Evolutionary conservation across 495 filamentous ascomycete species (phyloP).

Genomic region (Tuber borchii): DNA sequence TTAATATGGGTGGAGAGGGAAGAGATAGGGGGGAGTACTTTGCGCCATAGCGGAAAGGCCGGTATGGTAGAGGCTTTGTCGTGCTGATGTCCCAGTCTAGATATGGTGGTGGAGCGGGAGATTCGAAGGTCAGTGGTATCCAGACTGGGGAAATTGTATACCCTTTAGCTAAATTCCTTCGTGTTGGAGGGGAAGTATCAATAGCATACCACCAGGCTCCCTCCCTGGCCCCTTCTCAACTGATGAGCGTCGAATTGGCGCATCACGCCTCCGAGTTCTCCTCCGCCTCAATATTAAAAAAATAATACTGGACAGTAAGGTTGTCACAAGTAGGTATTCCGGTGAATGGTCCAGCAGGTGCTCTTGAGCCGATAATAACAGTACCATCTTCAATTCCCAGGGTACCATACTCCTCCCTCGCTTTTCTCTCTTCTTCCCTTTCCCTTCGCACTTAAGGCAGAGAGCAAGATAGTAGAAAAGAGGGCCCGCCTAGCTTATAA

Average conservation of each 20-base stretch:
- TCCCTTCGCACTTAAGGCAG: not conserved
- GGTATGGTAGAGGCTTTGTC: slow-evolving; percentile 74
- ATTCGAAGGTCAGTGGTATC: slow-evolving; percentile 61
- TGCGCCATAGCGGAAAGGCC: slow-evolving; percentile 77
- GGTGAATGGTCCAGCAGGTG: not conserved
- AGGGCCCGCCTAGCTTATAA: not conserved
- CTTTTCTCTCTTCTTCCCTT: not conserved
- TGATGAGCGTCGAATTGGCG: not conserved
- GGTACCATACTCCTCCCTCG: not conserved
- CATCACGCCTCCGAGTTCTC: not conserved
- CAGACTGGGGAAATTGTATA: slow-evolving; percentile 50
- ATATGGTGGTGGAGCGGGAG: slow-evolving; percentile 61
- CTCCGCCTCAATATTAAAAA: not conserved
- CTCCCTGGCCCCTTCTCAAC: slow-evolving; percentile 16
- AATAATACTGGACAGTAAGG: not conserved
- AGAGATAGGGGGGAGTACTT: slow-evolving; percentile 35
- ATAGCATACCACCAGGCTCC: slow-evolving; percentile 44
- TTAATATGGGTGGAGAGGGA: not conserved
- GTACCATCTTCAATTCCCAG: not conserved
- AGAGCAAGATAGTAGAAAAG: not conserved
- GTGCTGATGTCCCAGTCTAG: slow-evolving; percentile 63
- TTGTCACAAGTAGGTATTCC: slow-evolving; percentile 1
- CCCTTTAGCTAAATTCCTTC: not conserved
- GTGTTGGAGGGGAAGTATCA: not conserved
- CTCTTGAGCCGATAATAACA: not conserved